phyloP scores from a whole-genome alignment of 2,329 filamentous ascomycete genomes.

The Diplodia corticola region DNA sequence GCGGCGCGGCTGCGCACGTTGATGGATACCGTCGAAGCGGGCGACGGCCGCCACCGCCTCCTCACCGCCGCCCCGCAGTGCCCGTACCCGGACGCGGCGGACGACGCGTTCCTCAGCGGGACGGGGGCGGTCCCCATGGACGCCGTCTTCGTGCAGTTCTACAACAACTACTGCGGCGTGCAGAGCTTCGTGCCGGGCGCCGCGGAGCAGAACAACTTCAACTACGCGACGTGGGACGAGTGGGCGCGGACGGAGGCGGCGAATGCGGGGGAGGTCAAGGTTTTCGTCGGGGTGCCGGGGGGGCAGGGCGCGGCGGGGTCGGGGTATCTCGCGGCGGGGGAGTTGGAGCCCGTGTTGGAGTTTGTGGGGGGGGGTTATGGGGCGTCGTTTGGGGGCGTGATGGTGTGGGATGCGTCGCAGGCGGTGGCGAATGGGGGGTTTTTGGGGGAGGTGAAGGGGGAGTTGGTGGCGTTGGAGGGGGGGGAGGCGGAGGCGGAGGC shows the following conservation, averaged over 20 bases:
- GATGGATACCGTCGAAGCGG: constrained; percentile 53
- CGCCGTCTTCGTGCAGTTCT: constrained; percentile 65
- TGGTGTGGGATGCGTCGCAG: constrained; percentile 62
- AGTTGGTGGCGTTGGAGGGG: background rate
- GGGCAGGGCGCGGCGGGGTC: constrained; percentile 53
- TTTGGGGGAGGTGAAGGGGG: constrained; percentile 27
- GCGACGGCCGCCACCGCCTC: constrained; percentile 52
- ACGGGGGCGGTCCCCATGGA: constrained; percentile 56
- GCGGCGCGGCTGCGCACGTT: constrained; percentile 57
- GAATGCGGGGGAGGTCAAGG: constrained; percentile 59
- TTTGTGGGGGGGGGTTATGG: constrained; percentile 54
- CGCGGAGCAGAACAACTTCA: constrained; percentile 55
- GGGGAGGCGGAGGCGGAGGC: background rate
- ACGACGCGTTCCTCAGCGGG: constrained; percentile 56
- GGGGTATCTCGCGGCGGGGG: constrained; percentile 55
- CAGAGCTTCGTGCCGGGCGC: constrained; percentile 51
- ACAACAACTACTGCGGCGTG: constrained; percentile 68
- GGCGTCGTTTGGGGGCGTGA: constrained; percentile 64
- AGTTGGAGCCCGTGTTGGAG: constrained; percentile 53
- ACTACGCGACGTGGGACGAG: constrained; percentile 64
- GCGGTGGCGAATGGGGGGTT: constrained; percentile 35
- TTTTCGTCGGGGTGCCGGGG: constrained; percentile 63
- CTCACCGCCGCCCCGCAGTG: constrained; percentile 70
- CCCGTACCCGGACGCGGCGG: constrained; percentile 62
- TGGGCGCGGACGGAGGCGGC: constrained; percentile 61